phyloP scores from a whole-genome alignment of 306 rosid genomes.

The Acacia crassicarpa region DNA sequence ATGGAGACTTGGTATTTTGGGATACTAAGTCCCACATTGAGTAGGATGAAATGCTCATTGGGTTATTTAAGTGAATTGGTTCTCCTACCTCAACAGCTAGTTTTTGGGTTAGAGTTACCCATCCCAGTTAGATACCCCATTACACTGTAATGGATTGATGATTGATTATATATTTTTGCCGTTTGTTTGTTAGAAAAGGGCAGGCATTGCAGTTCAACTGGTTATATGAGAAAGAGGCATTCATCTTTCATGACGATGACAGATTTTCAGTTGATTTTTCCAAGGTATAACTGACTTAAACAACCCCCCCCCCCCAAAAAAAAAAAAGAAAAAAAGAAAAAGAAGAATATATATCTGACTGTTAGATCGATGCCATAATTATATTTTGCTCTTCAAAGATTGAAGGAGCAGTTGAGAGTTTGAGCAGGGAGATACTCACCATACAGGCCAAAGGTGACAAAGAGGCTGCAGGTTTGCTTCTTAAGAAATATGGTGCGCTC shows the following conservation, averaged over 20 bases:
- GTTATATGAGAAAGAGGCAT: constrained; percentile 82
- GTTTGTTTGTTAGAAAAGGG: constrained; percentile 67
- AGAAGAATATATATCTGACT: constrained; percentile 5
- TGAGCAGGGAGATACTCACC: constrained; percentile 87
- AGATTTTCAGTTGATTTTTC: constrained; percentile 79
- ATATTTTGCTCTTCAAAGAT: constrained; percentile 41
- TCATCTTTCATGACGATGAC: constrained; percentile 56
- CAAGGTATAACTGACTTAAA: constrained; percentile 53
- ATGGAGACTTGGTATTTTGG: too few relatives aligned
- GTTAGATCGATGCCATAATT: constrained; percentile 20
- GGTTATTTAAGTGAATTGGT: too few relatives aligned
- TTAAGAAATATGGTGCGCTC: constrained; percentile 56
- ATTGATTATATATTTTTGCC: neutral
- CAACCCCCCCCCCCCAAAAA: constrained; percentile 8
- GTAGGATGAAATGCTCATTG: too few relatives aligned
- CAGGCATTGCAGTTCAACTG: constrained; percentile 98
- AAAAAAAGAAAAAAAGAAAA: too few relatives aligned
- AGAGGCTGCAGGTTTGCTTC: constrained; percentile 73
- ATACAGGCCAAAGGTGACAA: constrained; percentile 94
- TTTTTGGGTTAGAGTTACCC: too few relatives aligned
- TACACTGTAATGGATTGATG: too few relatives aligned
- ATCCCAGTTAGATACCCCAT: too few relatives aligned
- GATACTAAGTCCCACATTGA: too few relatives aligned
- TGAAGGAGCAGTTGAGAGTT: constrained; percentile 82
- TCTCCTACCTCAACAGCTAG: too few relatives aligned